Percentiles rank a stretch among this genome's conserved stretches.
These are phyloP conservation scores for Trametes pubescens DNA, from an alignment of 1,284 basidiomycete genomes.

Conservation along the genomic window DNA sequence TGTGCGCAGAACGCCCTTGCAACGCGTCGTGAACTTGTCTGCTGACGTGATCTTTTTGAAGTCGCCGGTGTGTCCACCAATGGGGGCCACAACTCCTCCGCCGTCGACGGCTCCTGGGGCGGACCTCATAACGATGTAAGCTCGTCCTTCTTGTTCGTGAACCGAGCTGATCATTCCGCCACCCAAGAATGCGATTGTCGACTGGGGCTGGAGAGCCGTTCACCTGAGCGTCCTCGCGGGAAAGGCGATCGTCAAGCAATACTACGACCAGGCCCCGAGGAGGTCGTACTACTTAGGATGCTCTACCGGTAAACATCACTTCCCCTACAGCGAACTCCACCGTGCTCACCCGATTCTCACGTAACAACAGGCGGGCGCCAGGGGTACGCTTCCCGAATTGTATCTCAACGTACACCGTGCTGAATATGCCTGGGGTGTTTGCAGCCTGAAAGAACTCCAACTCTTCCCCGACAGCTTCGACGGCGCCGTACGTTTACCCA, in stretches of 20 bases:
- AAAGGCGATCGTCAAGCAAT: constrained; percentile 38
- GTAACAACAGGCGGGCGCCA: constrained; percentile 39
- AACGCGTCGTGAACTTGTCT: neutral
- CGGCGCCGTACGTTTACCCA: neutral
- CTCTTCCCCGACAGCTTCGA: neutral
- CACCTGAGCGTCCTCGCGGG: constrained; percentile 40
- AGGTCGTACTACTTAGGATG: constrained; percentile 44
- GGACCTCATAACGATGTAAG: constrained; percentile 40
- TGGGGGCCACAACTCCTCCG: constrained; percentile 35
- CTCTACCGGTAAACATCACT: constrained; percentile 42
- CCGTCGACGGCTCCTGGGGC: constrained; percentile 38
- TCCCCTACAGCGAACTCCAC: too few relatives aligned
- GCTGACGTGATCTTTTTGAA: constrained; percentile 15
- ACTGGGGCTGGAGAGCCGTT: constrained; percentile 41
- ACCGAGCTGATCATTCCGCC: too few relatives aligned
- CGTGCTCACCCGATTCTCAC: too few relatives aligned
- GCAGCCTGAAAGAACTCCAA: neutral
- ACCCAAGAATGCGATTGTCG: constrained; percentile 43
- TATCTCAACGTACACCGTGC: neutral
- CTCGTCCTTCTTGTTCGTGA: neutral
- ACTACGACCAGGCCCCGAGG: constrained; percentile 34
- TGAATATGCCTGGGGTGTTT: neutral
- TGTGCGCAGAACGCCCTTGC: constrained; percentile 25
- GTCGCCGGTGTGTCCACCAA: constrained; percentile 42
- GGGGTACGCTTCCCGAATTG: constrained; percentile 29